Evolutionary conservation across 2,329 filamentous ascomycete genomes (phyloP).

Genomic region (Monilinia fructigena): DNA sequence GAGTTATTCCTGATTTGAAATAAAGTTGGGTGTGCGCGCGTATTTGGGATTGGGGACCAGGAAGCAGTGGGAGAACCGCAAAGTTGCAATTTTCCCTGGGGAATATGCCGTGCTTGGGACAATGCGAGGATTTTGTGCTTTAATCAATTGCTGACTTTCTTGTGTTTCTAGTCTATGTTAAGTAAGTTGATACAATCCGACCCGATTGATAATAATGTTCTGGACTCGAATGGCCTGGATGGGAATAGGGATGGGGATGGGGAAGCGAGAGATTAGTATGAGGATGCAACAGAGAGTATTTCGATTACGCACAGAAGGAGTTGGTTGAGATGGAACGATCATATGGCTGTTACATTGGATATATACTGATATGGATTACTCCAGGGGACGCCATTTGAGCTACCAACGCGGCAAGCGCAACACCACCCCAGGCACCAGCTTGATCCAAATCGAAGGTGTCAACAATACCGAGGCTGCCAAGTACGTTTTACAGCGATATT

Average conservation of each 20-base stretch:
- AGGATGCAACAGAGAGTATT: neutral
- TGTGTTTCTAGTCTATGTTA: constrained; percentile 71
- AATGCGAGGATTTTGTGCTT: neutral
- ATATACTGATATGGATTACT: constrained; percentile 25
- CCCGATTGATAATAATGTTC: neutral
- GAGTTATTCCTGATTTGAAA: constrained; percentile 49
- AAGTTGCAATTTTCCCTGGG: constrained; percentile 6
- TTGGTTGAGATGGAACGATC: neutral
- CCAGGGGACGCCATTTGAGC: constrained; percentile 94
- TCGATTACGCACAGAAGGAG: constrained; percentile 20
- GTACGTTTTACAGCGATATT: constrained; percentile 51
- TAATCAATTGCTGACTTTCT: constrained; percentile 37
- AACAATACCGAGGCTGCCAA: constrained; percentile 85
- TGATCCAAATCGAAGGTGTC: constrained; percentile 99
- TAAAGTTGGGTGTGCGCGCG: constrained; percentile 1
- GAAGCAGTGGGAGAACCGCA: neutral
- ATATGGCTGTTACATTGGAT: neutral
- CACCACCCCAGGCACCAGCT: constrained; percentile 84
- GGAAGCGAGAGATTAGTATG: neutral
- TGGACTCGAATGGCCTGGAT: constrained; percentile 7
- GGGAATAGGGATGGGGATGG: neutral
- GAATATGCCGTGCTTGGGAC: neutral
- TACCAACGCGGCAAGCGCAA: constrained; percentile 94
- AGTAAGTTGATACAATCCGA: constrained; percentile 60
- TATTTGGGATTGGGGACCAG: neutral